Evolutionary conservation across 208 protist species (phyloP).

Genomic region (Leishmania amazonensis): DNA sequence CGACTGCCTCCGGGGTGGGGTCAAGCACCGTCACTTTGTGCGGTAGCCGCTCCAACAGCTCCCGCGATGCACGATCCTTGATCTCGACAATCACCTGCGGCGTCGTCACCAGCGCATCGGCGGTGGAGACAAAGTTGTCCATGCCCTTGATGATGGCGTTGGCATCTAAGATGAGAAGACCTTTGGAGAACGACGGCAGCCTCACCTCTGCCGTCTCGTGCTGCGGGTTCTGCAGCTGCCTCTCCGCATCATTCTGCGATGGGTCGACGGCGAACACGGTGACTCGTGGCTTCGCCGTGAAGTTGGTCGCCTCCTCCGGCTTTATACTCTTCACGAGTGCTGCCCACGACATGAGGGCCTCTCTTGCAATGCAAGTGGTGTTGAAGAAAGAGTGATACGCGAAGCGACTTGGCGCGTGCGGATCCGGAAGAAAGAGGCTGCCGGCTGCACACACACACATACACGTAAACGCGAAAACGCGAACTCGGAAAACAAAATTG

Average conservation of each 20-base stretch:
- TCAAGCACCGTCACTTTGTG: conserved; percentile 67
- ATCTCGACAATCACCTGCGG: conserved; percentile 87
- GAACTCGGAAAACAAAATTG: background rate
- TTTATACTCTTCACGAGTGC: conserved; percentile 50
- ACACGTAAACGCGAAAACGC: background rate
- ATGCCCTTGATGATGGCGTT: conserved; percentile 91
- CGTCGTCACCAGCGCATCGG: conserved; percentile 85
- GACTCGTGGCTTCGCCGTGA: conserved; percentile 24
- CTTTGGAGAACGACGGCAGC: conserved; percentile 66
- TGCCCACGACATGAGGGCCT: conserved; percentile 71
- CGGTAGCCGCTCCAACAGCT: conserved; percentile 73
- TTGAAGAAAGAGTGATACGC: background rate
- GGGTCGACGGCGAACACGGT: conserved; percentile 40
- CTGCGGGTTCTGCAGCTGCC: conserved; percentile 32
- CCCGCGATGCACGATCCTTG: conserved; percentile 65
- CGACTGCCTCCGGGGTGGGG: conserved; percentile 63
- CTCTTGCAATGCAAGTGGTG: background rate
- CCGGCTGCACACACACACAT: background rate
- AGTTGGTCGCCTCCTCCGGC: conserved; percentile 34
- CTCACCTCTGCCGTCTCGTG: conserved; percentile 38
- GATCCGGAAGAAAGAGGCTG: too few relatives aligned
- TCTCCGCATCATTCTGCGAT: conserved; percentile 25
- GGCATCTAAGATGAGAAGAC: conserved; percentile 82
- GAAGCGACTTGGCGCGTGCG: background rate
- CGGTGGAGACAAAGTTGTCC: conserved; percentile 62